Evolutionary conservation across 2,329 filamentous ascomycete species (phyloP), one percentile per base, ranked within the genome.

Genomic region (Metarhizium humberi): DNA sequence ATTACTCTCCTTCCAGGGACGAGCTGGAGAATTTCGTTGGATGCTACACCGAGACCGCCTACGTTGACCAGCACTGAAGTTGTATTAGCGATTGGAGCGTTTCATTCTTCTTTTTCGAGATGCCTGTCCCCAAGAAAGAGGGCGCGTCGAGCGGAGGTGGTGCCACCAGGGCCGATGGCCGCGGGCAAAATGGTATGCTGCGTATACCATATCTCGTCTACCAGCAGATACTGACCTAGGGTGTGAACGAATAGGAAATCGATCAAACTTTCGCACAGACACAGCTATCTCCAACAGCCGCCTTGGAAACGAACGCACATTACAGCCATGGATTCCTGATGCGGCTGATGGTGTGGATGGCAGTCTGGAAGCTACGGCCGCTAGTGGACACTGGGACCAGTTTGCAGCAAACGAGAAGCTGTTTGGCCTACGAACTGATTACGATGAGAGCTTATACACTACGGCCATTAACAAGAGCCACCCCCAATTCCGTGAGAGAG

Each of bases 391-490:
- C 10, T 99, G 94, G 94, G 92, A 99, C 68, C 94, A 99, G 69
- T 99, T 99, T 66, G 88, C 89, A 56, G 86, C 82, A 59, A 97
- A 97, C 66, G 89, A 95, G 71, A 80, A 84, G 55, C 82, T 90
- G 34, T 97, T 96, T 66, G 94, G 94, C 40, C 74, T 95, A 43
- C 90, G 84, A 71, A 94, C 88, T 53, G 90, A 91, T 64, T 99
- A 97, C 68, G 85, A 97, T 66, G 94, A 97, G 72, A 91, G 89
- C 63, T 84, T 94, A 47, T 99, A 99, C 73, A 99, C 94, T 1
- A 99, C 94, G 10, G 75, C 82, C 45, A 95, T 99, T 66, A 84
- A 99, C 71, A 90, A 85, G 65, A 88, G 73, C 59, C 85, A 95
- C 63, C 92, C 94, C 1, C 78, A 87, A 54, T 96, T 95, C 71